Base-by-base conservation (phyloP, 2,329 filamentous ascomycete species). In the Aspergillus tanneri region DNA sequence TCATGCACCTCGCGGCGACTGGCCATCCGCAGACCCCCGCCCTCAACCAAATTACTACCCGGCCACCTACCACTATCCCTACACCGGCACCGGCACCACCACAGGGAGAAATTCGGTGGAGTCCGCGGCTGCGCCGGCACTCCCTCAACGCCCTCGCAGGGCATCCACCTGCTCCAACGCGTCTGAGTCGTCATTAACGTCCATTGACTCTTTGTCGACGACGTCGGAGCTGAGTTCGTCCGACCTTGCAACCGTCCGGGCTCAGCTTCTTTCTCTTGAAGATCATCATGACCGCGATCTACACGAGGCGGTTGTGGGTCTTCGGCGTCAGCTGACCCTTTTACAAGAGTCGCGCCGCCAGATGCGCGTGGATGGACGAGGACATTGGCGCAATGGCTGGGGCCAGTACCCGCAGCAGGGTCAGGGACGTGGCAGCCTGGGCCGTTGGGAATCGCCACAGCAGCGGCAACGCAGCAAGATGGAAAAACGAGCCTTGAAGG, bases 171-270 rank as follows among this genome's bases (percentile, higher is more conserved):
- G 47, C 35, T 71, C 68, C 1, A 50, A 44, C 4, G 59, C 64
- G 9, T 69, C 66, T 4, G 59, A 67, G 5, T 62, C 63, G 2
- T 71, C 68, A 1, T 54, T 71, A 10, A 64, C 64, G 37, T 71
- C 68, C 1, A 66, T 71, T 35, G 65, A 70, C 30, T 63, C 67
- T 8, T 44, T 71, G 18, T 68, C 65, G 16, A 69, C 67, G 5
- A 65, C 64, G 3, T 70, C 68, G 4, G 67, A 70, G 11, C 57
- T 71, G 23, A 62, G 59, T 28, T 57, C 65, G 5, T 62, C 65
- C 2, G 68, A 71, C 44, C 62, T 71, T 19, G 61, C 64, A 12
- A 65, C 63, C 3, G 57, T 70, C 16, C 67, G 68, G 42, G 57
- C 59, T 8, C 68, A 71, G 42, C 60, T 71, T 8, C 57, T 64